Percentiles rank a stretch among this genome's conserved stretches.
Conservation (phyloP, 805 yeast species). For the Citeromyces matritensis region DNA sequence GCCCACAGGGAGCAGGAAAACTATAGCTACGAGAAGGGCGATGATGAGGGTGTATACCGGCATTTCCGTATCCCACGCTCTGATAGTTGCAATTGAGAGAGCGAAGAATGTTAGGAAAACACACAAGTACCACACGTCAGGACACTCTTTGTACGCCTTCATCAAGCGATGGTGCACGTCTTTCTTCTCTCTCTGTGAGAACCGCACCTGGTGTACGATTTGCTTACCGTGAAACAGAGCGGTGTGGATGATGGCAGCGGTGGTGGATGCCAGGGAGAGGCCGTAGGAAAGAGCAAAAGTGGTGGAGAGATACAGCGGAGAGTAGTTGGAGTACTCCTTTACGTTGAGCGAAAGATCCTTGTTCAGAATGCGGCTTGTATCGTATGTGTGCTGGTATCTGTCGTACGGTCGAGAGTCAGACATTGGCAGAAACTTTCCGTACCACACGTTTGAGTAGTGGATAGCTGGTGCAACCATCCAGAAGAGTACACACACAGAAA, state of each 20-base stretch:
- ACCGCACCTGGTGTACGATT: not conserved
- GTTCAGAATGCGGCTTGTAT: not conserved
- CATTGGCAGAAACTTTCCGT: constrained; percentile 9
- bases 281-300: not conserved
- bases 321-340: constrained; percentile 1
- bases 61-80: constrained; percentile 31
- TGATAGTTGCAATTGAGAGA: constrained; percentile 21
- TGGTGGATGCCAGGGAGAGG: constrained; percentile 1
- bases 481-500: constrained; percentile 38
- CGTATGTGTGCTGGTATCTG: not conserved
- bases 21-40: constrained; percentile 35
- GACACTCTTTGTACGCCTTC: constrained; percentile 49
- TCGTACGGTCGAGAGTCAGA: not conserved
- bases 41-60: constrained; percentile 52
- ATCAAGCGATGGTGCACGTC: constrained; percentile 29
- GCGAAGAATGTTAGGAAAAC: constrained; percentile 29
- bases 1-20: constrained; percentile 47
- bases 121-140: constrained; percentile 53
- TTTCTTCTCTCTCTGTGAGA: constrained; percentile 1
- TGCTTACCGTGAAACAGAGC: constrained; percentile 1
- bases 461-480: constrained; percentile 37
- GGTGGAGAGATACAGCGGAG: constrained; percentile 1
- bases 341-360: not conserved
- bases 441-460: constrained; percentile 37
- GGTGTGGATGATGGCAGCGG: constrained; percentile 1